These are phyloP conservation scores for Hymenoscyphus scutula DNA, from an alignment of 2,329 filamentous ascomycete species.

Conservation along the genomic window DNA sequence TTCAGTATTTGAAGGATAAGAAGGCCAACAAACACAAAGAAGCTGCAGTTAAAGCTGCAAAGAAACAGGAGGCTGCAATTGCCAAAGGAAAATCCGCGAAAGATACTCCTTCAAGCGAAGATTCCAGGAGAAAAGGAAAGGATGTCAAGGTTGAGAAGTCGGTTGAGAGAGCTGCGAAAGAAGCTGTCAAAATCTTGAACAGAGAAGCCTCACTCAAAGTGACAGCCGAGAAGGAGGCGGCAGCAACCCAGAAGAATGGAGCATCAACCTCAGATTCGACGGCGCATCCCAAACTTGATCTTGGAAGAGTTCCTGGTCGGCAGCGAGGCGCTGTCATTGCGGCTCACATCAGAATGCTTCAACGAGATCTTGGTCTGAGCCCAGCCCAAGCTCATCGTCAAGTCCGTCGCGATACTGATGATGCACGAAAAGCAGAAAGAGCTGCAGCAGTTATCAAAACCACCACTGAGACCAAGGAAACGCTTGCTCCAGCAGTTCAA, in stretches of 20 bases:
- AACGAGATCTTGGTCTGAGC: slow-evolving; percentile 64
- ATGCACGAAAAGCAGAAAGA: slow-evolving; percentile 33
- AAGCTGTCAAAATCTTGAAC: slow-evolving; percentile 62
- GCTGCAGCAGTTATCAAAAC: slow-evolving; percentile 26
- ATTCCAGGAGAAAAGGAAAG: slow-evolving; percentile 55
- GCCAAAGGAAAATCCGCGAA: slow-evolving; percentile 54
- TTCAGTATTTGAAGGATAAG: slow-evolving; percentile 88
- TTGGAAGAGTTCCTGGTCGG: slow-evolving; percentile 42
- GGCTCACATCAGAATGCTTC: slow-evolving; percentile 62
- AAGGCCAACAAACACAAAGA: slow-evolving; percentile 73
- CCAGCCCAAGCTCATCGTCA: slow-evolving; percentile 61
- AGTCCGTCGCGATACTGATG: slow-evolving; percentile 51
- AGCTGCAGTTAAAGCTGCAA: slow-evolving; percentile 49
- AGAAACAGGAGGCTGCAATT: slow-evolving; percentile 49
- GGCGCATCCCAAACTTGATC: slow-evolving; percentile 50
- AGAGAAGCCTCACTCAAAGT: slow-evolving; percentile 55
- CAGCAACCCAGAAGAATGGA: slow-evolving; percentile 28
- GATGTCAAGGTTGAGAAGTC: slow-evolving; percentile 61
- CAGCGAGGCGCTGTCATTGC: slow-evolving; percentile 49
- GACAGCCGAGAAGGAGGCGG: slow-evolving; percentile 12
- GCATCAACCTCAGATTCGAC: slow-evolving; percentile 34
- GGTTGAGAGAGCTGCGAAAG: slow-evolving; percentile 60
- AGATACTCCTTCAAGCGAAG: slow-evolving; percentile 44
- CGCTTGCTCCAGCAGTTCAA: slow-evolving; percentile 16
- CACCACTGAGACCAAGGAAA: slow-evolving; percentile 15